Base-by-base conservation (phyloP, 129 eudicot genomes). In the Flaveria robusta region DNA sequence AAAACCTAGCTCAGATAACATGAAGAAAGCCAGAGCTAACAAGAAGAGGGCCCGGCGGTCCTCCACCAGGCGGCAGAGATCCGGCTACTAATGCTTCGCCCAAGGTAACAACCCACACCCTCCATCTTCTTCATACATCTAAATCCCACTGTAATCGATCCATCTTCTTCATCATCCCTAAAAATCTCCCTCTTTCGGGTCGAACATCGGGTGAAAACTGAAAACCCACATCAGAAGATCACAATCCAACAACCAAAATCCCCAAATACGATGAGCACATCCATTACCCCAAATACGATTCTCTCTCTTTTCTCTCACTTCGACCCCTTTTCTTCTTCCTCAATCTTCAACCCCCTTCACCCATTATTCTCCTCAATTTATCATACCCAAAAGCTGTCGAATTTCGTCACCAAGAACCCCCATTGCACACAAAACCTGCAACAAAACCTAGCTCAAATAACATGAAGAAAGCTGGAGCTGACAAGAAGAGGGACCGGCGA, bases 41-140 rank as follows among this genome's bases (percentile, higher is more conserved):
- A 91, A 91, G 84, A 91, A 89, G 82, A 71, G 88, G 77, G 86
- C 88, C 86, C 92, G 97, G 81, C 96, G 96, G 70, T 91, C 95
- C 43, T 75, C 90, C 51, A 88, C 71, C 74, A n/a, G 85, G 82
- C 49, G 54, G 70, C 62, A 72, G 83, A 69, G 87, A 83, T 74
- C 64, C 81, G 83, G 60, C 45, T 76, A 75, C 83, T 69, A 95
- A 84, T 47, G 77, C 88, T 59, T 83, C 97, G 15, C 91, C 91
- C 55, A 86, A 86, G 94, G 97, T 91, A 75, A 9, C 58, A 34
- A 5, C 39, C 54, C 2, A 78, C 64, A 20, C 27, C 66, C 65
- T 10, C 15, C 6, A 50, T 60, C 26, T 74, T 23, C 16, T 1
- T 26, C 60, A 22, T 63, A 22, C 39, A 29, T 29, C 74, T 14